Evolutionary conservation across 768 basidiomycete genomes (phyloP), one percentile per base, ranked within the genome.

Genomic region (Leccinum incarnatum): DNA sequence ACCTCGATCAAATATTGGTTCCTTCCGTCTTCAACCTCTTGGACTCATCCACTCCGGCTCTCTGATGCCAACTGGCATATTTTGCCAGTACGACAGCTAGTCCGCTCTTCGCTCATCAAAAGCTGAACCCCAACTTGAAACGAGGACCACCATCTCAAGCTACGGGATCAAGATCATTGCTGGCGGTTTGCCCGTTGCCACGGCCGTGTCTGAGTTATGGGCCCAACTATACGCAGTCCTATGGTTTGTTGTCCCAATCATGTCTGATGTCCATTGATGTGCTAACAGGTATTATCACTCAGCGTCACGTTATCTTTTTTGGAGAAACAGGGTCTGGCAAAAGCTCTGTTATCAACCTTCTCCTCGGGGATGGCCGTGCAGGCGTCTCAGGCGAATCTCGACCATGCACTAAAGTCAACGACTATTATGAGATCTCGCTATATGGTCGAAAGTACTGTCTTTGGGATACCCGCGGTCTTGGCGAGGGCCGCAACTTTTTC

Each of bases 381-480:
- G 25, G 0, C 2, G 48, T 62, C 30, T 62, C 65, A 6, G 53
- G 56, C 15, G 63, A 56, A 21, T 12, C 57, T 12, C 40, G 23
- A 1, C 63, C 57, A 19, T 72, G 70, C 52, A 72, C 70, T 17
- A 34, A 40, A 23, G 15, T 0, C 1, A 53, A 7, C 23, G 2
- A 40, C 10, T 2, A 8, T 34, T 62, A 69, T 11, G 23, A 57
- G 45, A 56, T 45, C 51, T 52, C 14, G 8, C 42, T 65, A 4
- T 14, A 57, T 21, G 54, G 51, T 8, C 25, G 5, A n/a, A 23
- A 8, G 42, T 67, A 58, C n/a, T 51, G 17, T 1, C 37, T 78
- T 0, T 72, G 76, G 69, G 77, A 79, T 46, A 78, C 76, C 7
- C 70, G 69, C 5, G 77, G 78, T 21, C 72, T 78, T 19, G 66